phyloP scores from a whole-genome alignment of 2,329 filamentous ascomycete species.

The Ascochyta koolunga region DNA sequence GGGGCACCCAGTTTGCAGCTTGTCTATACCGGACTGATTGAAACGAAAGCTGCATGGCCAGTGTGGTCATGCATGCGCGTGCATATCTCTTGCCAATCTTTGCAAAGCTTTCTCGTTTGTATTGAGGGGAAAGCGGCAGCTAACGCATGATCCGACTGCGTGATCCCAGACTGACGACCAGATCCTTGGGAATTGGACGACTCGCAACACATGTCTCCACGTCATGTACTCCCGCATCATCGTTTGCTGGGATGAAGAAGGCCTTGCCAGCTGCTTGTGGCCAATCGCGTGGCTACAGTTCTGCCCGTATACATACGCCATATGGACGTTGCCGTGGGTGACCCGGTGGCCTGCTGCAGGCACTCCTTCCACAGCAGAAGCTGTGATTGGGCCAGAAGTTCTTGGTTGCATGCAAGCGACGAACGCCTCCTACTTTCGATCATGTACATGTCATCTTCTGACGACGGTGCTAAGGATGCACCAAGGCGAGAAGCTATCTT shows the following conservation, averaged over 20 bases:
- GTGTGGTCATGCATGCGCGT: constrained; percentile 7
- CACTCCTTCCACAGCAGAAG: constrained; percentile 7
- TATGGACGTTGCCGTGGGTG: constrained; percentile 2
- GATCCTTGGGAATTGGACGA: constrained; percentile 14
- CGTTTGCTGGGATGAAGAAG: constrained; percentile 1
- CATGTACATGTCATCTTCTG: background rate
- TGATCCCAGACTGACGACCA: constrained; percentile 15
- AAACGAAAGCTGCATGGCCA: constrained; percentile 8
- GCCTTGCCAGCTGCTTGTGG: background rate
- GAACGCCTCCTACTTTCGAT: background rate
- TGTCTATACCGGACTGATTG: background rate
- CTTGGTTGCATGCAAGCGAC: constrained; percentile 3
- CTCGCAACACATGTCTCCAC: constrained; percentile 9
- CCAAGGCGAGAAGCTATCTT: background rate
- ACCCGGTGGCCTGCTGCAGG: constrained; percentile 11
- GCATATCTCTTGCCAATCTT: constrained; percentile 16
- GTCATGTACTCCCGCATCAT: constrained; percentile 13
- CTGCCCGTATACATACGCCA: constrained; percentile 4
- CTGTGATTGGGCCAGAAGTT: background rate
- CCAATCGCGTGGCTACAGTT: background rate
- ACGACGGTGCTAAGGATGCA: background rate
- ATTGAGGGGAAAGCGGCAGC: constrained; percentile 18
- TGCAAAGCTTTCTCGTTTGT: constrained; percentile 5
- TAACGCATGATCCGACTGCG: constrained; percentile 14
- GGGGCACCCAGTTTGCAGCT: background rate